Percentiles rank a stretch among this genome's conserved stretches.
Evolutionary conservation across 139 green algal genomes (phyloP).

Genomic region (Pseudopediastrum boryanum): DNA sequence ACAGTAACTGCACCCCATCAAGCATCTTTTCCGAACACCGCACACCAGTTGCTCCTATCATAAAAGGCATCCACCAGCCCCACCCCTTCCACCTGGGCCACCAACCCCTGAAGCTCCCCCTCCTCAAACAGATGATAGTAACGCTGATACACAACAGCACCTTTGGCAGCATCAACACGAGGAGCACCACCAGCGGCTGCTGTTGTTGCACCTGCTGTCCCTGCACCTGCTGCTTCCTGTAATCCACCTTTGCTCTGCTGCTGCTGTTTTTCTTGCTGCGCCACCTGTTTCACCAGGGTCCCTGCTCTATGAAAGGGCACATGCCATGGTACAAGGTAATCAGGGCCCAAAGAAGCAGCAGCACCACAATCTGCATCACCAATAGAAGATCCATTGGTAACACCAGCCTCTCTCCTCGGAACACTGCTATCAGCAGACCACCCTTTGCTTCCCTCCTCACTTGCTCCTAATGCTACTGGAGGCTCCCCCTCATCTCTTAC

Average conservation of each 20-base stretch:
- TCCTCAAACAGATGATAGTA: slow-evolving; percentile 97
- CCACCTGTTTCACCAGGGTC: not conserved
- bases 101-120: slow-evolving; percentile 81
- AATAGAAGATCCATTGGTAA: no score
- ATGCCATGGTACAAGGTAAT: slow-evolving; percentile 98
- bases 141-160: slow-evolving; percentile 85
- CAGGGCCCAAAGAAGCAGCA: slow-evolving; percentile 31
- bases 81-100: slow-evolving; percentile 44
- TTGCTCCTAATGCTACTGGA: slow-evolving; percentile 15
- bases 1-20: no score
- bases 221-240: not conserved
- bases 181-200: not conserved
- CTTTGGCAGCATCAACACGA: slow-evolving; percentile 74
- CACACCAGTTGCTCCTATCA: slow-evolving; percentile 91
- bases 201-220: slow-evolving; percentile 7
- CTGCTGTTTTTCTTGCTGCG: slow-evolving; percentile 9
- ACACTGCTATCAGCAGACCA: no score
- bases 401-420: no score
- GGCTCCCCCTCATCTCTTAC: slow-evolving; percentile 11
- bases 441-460: not conserved
- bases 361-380: no score
- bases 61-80: slow-evolving; percentile 71
- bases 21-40: slow-evolving; percentile 50
- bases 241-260: slow-evolving; percentile 1
- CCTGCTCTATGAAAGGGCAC: slow-evolving; percentile 86